Evolutionary conservation across 208 protist species (phyloP).

Genomic region (Trypanosoma melophagium): DNA sequence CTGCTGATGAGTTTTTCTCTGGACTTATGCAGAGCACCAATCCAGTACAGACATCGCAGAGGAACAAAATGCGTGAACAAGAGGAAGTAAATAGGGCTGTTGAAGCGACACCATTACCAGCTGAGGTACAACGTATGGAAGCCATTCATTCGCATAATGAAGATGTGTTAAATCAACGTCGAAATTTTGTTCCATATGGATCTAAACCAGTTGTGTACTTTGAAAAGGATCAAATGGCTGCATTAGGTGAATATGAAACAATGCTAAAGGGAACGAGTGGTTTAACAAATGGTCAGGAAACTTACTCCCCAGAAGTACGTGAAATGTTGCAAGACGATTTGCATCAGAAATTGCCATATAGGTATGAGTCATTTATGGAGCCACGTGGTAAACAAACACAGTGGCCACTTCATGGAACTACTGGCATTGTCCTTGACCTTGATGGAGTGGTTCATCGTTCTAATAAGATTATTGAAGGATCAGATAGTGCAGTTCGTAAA

Average conservation of each 20-base stretch:
- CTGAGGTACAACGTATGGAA: conserved; percentile 46
- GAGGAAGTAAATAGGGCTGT: conserved; percentile 24
- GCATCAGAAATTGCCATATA: conserved; percentile 75
- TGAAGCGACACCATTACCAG: conserved; percentile 34
- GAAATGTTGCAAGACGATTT: conserved; percentile 54
- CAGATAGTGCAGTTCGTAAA: conserved; percentile 64
- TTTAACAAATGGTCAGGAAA: background rate
- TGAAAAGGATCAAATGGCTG: conserved; percentile 63
- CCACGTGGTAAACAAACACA: conserved; percentile 1
- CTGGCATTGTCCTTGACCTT: conserved; percentile 82
- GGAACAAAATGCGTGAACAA: conserved; percentile 33
- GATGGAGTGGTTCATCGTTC: conserved; percentile 80
- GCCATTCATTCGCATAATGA: conserved; percentile 58
- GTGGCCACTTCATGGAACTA: conserved; percentile 81
- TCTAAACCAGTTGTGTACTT: conserved; percentile 65
- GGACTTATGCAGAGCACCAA: conserved; percentile 70
- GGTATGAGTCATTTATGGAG: conserved; percentile 50
- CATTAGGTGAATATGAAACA: conserved; percentile 70
- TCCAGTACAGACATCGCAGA: conserved; percentile 48
- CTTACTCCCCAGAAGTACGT: conserved; percentile 49
- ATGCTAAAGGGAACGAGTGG: conserved; percentile 23
- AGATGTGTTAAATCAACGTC: conserved; percentile 33
- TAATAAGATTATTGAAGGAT: conserved; percentile 63
- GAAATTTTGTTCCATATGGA: conserved; percentile 80
- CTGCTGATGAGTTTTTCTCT: conserved; percentile 77